These are phyloP conservation scores for Vaccinium corymbosum DNA, from an alignment of 148 eudicot genomes.

Conservation along the genomic window DNA sequence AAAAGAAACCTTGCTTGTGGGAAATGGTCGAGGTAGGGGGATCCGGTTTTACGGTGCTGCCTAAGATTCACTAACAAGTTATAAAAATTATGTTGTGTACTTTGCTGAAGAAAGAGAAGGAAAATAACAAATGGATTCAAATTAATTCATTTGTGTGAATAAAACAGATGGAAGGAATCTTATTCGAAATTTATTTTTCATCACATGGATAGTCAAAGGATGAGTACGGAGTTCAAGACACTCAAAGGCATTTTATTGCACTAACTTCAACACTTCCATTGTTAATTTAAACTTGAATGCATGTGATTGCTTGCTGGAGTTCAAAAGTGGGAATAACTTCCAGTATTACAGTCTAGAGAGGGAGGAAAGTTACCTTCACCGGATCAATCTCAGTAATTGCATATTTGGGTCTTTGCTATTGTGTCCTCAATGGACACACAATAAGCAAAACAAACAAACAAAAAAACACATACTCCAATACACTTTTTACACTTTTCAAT, in stretches of 20 bases:
- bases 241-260: not conserved
- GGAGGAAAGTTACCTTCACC: not conserved
- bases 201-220: not conserved
- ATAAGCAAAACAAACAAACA: no score
- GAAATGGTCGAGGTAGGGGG: not conserved
- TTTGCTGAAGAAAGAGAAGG: no score
- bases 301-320: not conserved
- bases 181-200: not conserved
- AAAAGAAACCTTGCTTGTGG: not conserved
- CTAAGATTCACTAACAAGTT: not conserved
- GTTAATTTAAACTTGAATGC: not conserved
- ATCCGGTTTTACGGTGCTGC: not conserved
- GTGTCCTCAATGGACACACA: no score
- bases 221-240: not conserved
- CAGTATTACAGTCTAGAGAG: not conserved
- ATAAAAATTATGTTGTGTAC: no score
- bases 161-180: not conserved
- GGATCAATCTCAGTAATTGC: not conserved
- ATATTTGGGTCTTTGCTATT: not conserved
- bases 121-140: no score
- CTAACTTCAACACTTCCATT: not conserved
- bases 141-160: not conserved
- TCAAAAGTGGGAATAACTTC: not conserved
- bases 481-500: no score
- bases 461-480: no score